A percentile compares a stretch with the other conserved stretches of the same genome.
phyloP scores from a whole-genome alignment of 129 eudicot species.

The Escallonia rubra region DNA sequence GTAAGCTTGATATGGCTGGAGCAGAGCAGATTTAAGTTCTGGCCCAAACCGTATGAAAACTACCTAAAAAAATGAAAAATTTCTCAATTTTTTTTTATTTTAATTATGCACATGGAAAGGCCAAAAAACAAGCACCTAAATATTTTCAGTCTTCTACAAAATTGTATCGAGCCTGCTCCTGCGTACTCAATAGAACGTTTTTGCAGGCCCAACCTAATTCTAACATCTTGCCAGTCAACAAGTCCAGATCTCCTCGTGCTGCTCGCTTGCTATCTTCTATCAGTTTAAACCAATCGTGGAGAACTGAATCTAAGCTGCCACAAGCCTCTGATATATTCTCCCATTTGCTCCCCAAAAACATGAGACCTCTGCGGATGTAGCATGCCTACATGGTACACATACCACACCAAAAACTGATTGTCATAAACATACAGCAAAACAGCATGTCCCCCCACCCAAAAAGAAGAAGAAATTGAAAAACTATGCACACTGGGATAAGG shows the following conservation, averaged over 20 bases:
- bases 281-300: conserved; percentile 46
- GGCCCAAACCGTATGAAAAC: conserved; percentile 27
- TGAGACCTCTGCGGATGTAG: conserved; percentile 53
- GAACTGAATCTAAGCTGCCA: conserved; percentile 15
- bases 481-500: too few relatives aligned
- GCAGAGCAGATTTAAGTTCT: too few relatives aligned
- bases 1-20: too few relatives aligned
- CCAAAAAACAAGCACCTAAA: too few relatives aligned
- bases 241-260: conserved; percentile 37
- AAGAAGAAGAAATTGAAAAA: neutral
- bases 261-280: conserved; percentile 48
- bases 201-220: conserved; percentile 67
- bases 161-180: conserved; percentile 72
- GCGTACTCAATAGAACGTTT: conserved; percentile 59
- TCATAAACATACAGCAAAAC: neutral
- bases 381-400: conserved; percentile 41
- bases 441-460: neutral
- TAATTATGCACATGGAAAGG: too few relatives aligned
- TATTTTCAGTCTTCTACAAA: conserved; percentile 38
- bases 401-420: too few relatives aligned
- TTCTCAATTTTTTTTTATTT: too few relatives aligned
- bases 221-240: conserved; percentile 46
- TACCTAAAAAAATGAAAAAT: too few relatives aligned
- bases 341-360: conserved; percentile 14
- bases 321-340: conserved; percentile 25